These are phyloP conservation scores for Houttuynia cordata DNA, from an alignment of 164 flowering plant genomes.

Conservation along the genomic window DNA sequence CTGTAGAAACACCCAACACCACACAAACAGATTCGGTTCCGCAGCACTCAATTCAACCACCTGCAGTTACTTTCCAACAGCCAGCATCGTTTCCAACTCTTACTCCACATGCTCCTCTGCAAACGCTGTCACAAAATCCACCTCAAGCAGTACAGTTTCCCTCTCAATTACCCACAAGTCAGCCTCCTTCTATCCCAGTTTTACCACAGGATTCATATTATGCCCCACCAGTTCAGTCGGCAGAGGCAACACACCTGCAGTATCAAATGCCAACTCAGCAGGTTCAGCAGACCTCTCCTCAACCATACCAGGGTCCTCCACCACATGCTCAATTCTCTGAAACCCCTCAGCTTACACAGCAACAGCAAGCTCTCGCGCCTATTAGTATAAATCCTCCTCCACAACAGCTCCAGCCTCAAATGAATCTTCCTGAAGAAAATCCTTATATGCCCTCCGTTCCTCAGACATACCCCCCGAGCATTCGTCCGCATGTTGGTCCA, in stretches of 20 bases:
- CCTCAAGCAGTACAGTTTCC: constrained; percentile 18
- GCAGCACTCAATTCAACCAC: constrained; percentile 15
- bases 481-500: constrained; percentile 34
- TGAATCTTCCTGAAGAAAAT: constrained; percentile 49
- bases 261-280: constrained; percentile 44
- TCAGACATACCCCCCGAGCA: constrained; percentile 42
- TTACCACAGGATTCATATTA: constrained; percentile 35
- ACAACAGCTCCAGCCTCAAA: constrained; percentile 29
- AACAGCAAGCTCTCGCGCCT: constrained; percentile 24
- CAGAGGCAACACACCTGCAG: constrained; percentile 46
- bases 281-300: constrained; percentile 22
- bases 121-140: constrained; percentile 19
- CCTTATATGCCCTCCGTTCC: constrained; percentile 32
- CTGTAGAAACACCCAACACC: constrained; percentile 28
- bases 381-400: constrained; percentile 24
- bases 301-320: constrained; percentile 5
- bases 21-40: constrained; percentile 32
- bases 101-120: constrained; percentile 3
- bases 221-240: constrained; percentile 34
- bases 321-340: constrained; percentile 20
- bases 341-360: constrained; percentile 44
- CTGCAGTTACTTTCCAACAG: constrained; percentile 1
- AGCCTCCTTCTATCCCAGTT: constrained; percentile 23
- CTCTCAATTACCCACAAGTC: constrained; percentile 31
- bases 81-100: constrained; percentile 1